Evolutionary conservation across 208 protist species (phyloP), one percentile per base, ranked within the genome.

Genomic region (Porcisia hertigi): DNA sequence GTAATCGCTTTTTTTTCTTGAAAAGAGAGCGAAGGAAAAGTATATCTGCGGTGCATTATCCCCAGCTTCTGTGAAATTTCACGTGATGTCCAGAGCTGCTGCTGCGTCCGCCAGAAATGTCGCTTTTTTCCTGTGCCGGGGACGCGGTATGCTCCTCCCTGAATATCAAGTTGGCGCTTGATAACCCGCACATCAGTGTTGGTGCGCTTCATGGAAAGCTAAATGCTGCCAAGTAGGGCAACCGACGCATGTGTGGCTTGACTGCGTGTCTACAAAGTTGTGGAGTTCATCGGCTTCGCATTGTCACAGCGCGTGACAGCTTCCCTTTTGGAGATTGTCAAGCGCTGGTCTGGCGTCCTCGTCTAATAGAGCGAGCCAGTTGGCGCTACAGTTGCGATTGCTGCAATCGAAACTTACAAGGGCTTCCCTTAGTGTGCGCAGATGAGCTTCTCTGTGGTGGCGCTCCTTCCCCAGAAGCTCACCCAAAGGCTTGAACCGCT

Each of bases 141-240:
- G 45, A n/a, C 65, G 20, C 87, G 69, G 25, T 92, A 73, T 23
- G 86, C 71, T 14, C 75, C 58, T 3, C 85, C 75, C 74, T 93
- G 91, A 25, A 79, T 65, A 25, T 82, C 20, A 6, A 95, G 76
- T 73, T 93, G 82, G 58, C 84, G 70, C 4, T 84, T 71, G 41
- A 95, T 92, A 30, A 79, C 65, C 58, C 82, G 81, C 57, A 87
- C 88, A 62, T 90, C 90, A 39, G 90, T 79, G 63, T 84, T 80
- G 6, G 93, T 70, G 20, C 83, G 75, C 64, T 80, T 71, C 47
- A 91, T 85, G 36, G 87, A 85, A 25, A 79, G 75, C 62, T 87
- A 77, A 47, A 93, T 93, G 23, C 87, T 80, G 69, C 91, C 88
- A 11, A 93, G 81, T 12, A 85, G 77, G 23, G 80, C 79, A 72